A percentile compares a stretch with the other conserved stretches of the same genome.
phyloP scores from a whole-genome alignment of 148 eudicot species.

The Suaeda aralocaspica region DNA sequence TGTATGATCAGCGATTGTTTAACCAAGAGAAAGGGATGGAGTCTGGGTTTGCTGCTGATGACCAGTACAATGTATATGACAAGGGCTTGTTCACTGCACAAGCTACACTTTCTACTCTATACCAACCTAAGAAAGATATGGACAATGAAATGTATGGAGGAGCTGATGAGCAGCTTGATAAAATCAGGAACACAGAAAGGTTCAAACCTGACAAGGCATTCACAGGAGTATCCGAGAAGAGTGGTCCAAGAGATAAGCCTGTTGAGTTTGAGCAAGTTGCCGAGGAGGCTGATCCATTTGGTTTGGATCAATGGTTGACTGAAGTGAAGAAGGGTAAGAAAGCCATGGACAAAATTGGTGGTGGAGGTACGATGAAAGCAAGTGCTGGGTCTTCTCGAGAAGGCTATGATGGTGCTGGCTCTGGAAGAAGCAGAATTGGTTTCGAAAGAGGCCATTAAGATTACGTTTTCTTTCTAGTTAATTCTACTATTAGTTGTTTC shows the following conservation, averaged over 20 bases:
- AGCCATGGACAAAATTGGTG: conserved; percentile 62
- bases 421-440: conserved; percentile 49
- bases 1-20: conserved; percentile 78
- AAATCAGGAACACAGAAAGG: conserved; percentile 66
- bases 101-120: conserved; percentile 64
- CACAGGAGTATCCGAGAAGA: conserved; percentile 57
- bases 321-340: conserved; percentile 76
- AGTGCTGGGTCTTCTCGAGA: conserved; percentile 72
- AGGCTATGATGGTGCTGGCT: conserved; percentile 50
- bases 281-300: conserved; percentile 83
- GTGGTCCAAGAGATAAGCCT: conserved; percentile 61
- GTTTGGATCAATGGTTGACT: conserved; percentile 70
- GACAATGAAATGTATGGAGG: conserved; percentile 76
- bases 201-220: conserved; percentile 76
- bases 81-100: conserved; percentile 79
- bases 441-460: conserved; percentile 48
- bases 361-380: conserved; percentile 72
- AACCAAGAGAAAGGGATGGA: conserved; percentile 93
- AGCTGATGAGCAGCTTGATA: conserved; percentile 71
- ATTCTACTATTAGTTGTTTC: background rate
- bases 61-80: conserved; percentile 73
- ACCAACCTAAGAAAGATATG: conserved; percentile 68
- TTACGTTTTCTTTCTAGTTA: background rate
- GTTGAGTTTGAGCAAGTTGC: conserved; percentile 73
- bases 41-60: conserved; percentile 83